Evolutionary conservation across 345 rosid species (phyloP).

Genomic region (Acer campestre): DNA sequence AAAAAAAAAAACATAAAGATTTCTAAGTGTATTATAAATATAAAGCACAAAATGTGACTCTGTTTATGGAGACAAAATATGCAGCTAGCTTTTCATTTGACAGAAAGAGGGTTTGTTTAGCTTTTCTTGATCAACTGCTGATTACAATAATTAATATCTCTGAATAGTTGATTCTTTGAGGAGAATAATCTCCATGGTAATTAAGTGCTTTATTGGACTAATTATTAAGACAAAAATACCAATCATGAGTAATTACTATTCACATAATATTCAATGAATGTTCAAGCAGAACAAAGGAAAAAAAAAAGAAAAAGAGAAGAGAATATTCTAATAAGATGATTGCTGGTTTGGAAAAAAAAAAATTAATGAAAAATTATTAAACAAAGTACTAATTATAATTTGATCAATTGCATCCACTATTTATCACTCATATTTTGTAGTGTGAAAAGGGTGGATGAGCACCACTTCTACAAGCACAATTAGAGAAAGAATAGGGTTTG

Average conservation of each 20-base stretch:
- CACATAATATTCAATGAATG: constrained; percentile 24
- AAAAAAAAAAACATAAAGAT: neutral
- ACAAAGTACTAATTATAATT: neutral
- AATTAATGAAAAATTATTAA: neutral
- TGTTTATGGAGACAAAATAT: constrained; percentile 31
- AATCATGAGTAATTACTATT: constrained; percentile 22
- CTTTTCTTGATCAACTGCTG: constrained; percentile 11
- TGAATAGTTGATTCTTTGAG: neutral
- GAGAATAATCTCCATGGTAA: constrained; percentile 25
- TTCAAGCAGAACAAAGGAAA: neutral
- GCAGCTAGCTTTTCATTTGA: constrained; percentile 23
- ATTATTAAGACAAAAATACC: constrained; percentile 30
- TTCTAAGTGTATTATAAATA: constrained; percentile 17
- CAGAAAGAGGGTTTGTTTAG: constrained; percentile 7
- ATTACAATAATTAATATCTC: constrained; percentile 2
- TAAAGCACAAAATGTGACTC: constrained; percentile 26
- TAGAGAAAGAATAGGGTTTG: neutral
- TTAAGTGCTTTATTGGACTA: constrained; percentile 35
- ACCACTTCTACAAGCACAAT: neutral
- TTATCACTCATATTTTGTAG: neutral
- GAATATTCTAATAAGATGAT: constrained; percentile 10
- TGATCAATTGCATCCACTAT: neutral
- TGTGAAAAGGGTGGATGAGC: neutral
- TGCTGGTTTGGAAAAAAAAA: constrained; percentile 9
- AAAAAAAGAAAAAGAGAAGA: no score